Base-by-base conservation (phyloP, 345 rosid species). In the Capsella bursapastoris region DNA sequence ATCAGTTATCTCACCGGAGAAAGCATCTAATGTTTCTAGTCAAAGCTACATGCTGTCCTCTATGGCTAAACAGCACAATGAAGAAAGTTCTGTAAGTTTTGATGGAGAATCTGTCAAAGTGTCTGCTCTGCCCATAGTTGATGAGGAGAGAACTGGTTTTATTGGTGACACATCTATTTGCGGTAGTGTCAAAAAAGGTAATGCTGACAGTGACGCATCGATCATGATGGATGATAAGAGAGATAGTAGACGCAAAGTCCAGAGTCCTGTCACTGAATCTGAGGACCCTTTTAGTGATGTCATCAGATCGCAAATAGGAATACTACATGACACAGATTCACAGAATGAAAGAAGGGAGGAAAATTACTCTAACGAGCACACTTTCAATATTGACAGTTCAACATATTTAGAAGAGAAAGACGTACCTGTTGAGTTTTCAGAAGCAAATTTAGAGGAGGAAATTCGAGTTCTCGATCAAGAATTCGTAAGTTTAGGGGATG, bases 381-480 rank as follows among this genome's bases (percentile, higher is more conserved):
- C 66, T 60, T 78, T 57, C 35, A 64, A 29, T 38, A 60, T 18
- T 4, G 84, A 73, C 45, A 64, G 73, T 55, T 73, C 78, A 68
- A 53, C 66, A n/a, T 22, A 38, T 45, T 76, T 75, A 44, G 82
- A 50, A 13, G 53, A 71, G 61, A 75, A 78, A 48, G 66, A 66
- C 25, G 56, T 55, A 31, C 83, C 76, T 65, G 67, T 68, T 62
- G 83, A 81, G 58, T 70, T 84, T 12, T 66, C 88, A 44, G 84
- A 85, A 74, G 83, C 73, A 57, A 82, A 71, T 79, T 81, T 92
- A 79, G 91, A 90, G 81, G 89, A 88, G 74, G 99, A 95, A 77
- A 88, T 90, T 63, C 81, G 44, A 49, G 70, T 75, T 71, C 83
- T 90, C 16, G 86, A 61, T 79, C 81, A 82, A 74, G 98, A 95